phyloP scores from a whole-genome alignment of 202 grass and related monocot genomes.

The Setaria viridis region DNA sequence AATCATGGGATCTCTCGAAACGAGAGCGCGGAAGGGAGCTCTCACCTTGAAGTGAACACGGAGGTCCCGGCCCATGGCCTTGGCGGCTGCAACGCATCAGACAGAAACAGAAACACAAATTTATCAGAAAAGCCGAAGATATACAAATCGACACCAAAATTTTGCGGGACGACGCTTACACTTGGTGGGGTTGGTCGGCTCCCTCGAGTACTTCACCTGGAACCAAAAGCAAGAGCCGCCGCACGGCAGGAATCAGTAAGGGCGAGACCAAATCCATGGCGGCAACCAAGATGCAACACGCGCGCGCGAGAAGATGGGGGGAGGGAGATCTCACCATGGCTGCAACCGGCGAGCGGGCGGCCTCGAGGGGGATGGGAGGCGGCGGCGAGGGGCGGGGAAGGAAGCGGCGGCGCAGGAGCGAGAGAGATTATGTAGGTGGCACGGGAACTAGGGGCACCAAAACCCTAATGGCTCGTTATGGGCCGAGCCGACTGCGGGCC shows the following conservation, averaged over 20 bases:
- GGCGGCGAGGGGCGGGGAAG: conserved; percentile 16
- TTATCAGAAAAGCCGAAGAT: conserved; percentile 33
- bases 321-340: conserved; percentile 46
- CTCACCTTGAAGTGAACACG: conserved; percentile 78
- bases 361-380: not conserved
- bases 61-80: conserved; percentile 71
- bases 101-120: not conserved
- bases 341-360: not conserved
- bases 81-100: conserved; percentile 56
- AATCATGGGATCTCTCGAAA: not conserved
- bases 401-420: not conserved
- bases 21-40: not conserved
- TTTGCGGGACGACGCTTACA: conserved; percentile 25
- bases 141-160: not conserved
- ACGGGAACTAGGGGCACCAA: not conserved
- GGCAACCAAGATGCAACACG: not conserved
- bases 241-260: conserved; percentile 7
- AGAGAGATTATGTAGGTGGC: conserved; percentile 15
- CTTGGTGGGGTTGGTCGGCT: conserved; percentile 65
- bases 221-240: conserved; percentile 21
- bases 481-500: not conserved
- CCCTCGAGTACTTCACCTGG: conserved; percentile 71
- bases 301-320: not conserved
- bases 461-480: conserved; percentile 39
- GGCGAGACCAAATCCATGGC: not conserved